Evolutionary conservation across 2,329 filamentous ascomycete genomes (phyloP).

Genomic region (Pleomassaria siparia): DNA sequence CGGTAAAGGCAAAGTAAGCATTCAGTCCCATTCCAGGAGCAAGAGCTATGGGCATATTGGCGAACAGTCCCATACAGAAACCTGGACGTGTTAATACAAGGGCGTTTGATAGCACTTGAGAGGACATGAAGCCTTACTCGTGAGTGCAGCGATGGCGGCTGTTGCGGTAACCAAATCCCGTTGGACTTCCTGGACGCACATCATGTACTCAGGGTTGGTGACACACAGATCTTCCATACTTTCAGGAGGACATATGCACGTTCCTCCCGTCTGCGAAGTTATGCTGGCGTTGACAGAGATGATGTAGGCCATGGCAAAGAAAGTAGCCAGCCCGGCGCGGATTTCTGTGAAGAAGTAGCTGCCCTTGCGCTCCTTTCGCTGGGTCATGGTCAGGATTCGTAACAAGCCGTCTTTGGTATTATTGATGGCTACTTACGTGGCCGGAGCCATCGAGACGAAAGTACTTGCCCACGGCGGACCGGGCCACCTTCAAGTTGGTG

Average conservation of each 20-base stretch:
- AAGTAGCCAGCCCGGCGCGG: slow-evolving; percentile 76
- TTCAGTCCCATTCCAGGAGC: slow-evolving; percentile 82
- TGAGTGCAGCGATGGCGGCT: slow-evolving; percentile 76
- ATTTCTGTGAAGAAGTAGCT: slow-evolving; percentile 82
- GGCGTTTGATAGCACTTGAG: neutral
- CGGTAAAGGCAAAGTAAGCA: slow-evolving; percentile 81
- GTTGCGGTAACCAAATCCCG: slow-evolving; percentile 83
- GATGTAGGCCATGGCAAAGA: slow-evolving; percentile 57
- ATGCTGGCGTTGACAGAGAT: slow-evolving; percentile 67
- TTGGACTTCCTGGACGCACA: slow-evolving; percentile 66
- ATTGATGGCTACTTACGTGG: slow-evolving; percentile 70
- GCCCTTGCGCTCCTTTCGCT: slow-evolving; percentile 71
- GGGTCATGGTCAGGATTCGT: slow-evolving; percentile 20
- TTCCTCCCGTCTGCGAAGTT: slow-evolving; percentile 70
- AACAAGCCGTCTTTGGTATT: neutral
- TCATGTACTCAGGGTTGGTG: slow-evolving; percentile 59
- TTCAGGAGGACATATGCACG: slow-evolving; percentile 67
- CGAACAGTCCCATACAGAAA: slow-evolving; percentile 82
- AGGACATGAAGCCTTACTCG: slow-evolving; percentile 30
- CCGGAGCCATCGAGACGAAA: slow-evolving; percentile 82
- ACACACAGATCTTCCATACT: slow-evolving; percentile 55
- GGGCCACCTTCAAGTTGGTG: slow-evolving; percentile 36
- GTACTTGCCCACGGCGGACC: slow-evolving; percentile 40
- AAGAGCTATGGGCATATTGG: slow-evolving; percentile 76
- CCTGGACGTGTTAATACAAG: slow-evolving; percentile 39